These are phyloP conservation scores for Ceraceosorus guamensis DNA, from an alignment of 1,284 basidiomycete genomes.

Conservation along the genomic window DNA sequence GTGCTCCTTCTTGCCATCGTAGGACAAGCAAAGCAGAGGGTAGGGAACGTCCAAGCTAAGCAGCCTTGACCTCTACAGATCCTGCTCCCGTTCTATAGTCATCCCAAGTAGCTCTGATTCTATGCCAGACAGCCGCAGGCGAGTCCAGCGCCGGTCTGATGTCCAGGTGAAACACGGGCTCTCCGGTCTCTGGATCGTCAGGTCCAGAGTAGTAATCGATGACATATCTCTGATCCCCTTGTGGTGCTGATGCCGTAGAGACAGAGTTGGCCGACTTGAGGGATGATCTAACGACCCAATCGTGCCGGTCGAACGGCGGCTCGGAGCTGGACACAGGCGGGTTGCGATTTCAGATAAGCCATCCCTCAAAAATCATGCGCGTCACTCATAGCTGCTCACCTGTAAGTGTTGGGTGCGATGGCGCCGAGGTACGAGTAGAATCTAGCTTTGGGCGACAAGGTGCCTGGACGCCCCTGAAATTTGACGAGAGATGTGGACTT, in stretches of 20 bases:
- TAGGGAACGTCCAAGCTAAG: too few relatives aligned
- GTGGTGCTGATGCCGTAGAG: conserved; percentile 20
- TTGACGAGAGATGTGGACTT: conserved; percentile 58
- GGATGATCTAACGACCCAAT: conserved; percentile 80
- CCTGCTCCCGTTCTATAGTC: conserved; percentile 4
- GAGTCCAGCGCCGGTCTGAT: conserved; percentile 7
- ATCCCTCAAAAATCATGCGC: conserved; percentile 15
- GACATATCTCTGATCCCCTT: conserved; percentile 32
- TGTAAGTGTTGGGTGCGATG: conserved; percentile 80
- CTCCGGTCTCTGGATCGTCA: conserved; percentile 7
- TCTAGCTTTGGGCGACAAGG: conserved; percentile 70
- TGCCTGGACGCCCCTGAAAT: conserved; percentile 84
- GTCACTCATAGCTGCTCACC: conserved; percentile 54
- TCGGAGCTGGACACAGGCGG: conserved; percentile 58
- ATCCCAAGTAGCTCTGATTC: conserved; percentile 1
- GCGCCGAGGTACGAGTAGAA: conserved; percentile 76
- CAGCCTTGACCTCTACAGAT: not conserved
- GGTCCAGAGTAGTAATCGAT: conserved; percentile 43
- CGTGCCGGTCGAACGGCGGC: conserved; percentile 96
- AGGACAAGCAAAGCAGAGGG: too few relatives aligned
- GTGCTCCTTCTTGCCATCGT: too few relatives aligned
- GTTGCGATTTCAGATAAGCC: not conserved
- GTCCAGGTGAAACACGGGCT: conserved; percentile 9
- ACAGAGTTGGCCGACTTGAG: conserved; percentile 10
- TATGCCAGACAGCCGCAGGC: not conserved